Base-by-base conservation (phyloP, 305 asterid species). In the Fraxinus baroniana region DNA sequence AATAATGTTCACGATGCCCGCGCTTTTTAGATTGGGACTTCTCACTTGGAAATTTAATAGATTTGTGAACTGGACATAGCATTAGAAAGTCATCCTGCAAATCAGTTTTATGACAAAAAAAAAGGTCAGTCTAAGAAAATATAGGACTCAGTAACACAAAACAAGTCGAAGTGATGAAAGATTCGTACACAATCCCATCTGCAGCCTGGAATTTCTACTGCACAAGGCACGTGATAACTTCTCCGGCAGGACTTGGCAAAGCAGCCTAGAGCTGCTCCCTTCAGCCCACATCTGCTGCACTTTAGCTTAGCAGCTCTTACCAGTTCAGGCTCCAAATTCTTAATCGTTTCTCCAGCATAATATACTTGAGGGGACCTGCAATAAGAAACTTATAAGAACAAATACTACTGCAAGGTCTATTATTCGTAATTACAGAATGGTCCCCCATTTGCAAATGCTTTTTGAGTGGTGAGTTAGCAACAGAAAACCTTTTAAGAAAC, bases 261-360 rank as follows among this genome's bases (percentile, higher is more conserved):
- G 90, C 99, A 96, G 74, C 99, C 99, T 85, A 96, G 98, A 78
- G 91, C 97, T 33, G 99, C 99, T 82, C 99, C 99, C 82, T 93
- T 96, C 82, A 88, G 86, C 78, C 98, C 98, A 91, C 99, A 96
- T 70, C 86, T 83, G 82, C 87, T 91, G 85, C 99, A 96, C 89
- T 92, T 96, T 84, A 96, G 99, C 89, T 93, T 96, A 28, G 97
- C 92, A 86, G 99, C 93, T 89, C 99, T 91, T 57, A 83, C 90
- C 84, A 96, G 74, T 83, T 94, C 99, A 76, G 93, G 85, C 82
- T 93, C 92, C 92, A 96, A 91, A 85, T 96, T 96, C 89, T 85
- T 90, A 36, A 96, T 89, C 3, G 60, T 84, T 7, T 91, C 97
- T 77, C 92, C 97, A 33, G 80, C 92, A 85, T 84, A 96, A 79